Conservation (phyloP, 805 yeast genomes). For the Candida sonorensis region DNA sequence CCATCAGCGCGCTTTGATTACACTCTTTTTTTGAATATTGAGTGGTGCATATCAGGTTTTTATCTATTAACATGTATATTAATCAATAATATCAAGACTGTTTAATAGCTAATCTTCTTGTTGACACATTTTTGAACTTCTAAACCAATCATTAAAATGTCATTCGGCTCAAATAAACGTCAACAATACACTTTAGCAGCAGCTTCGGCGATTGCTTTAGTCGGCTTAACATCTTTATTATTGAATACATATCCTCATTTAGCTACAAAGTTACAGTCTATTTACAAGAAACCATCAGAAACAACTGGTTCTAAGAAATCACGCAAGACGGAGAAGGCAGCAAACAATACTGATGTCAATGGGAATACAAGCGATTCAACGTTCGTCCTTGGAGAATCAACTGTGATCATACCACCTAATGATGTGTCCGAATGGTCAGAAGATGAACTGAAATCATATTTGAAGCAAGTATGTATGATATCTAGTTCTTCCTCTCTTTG, state of each 20-base stretch:
- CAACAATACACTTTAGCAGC: conserved; percentile 30
- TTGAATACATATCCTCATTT: conserved; percentile 47
- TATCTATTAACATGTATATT: too few species aligned
- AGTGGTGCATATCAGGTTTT: too few species aligned
- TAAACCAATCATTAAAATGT: too few species aligned
- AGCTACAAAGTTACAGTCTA: conserved; percentile 9
- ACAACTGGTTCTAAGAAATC: background rate
- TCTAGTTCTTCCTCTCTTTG: background rate
- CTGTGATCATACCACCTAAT: conserved; percentile 23
- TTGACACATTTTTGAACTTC: too few species aligned
- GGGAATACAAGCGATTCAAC: too few species aligned
- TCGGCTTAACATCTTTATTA: conserved; percentile 36
- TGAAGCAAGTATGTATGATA: conserved; percentile 35
- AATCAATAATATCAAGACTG: too few species aligned
- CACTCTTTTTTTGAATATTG: too few species aligned
- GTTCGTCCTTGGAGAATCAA: conserved; percentile 14
- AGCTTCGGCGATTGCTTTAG: conserved; percentile 34
- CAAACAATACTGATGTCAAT: too few species aligned
- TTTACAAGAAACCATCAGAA: conserved; percentile 1
- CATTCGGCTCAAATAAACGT: conserved; percentile 10
- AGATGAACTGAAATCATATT: conserved; percentile 30
- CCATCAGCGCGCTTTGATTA: too few species aligned
- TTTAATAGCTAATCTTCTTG: too few species aligned
- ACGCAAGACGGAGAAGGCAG: conserved; percentile 1
- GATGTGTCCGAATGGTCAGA: conserved; percentile 26